A percentile compares a stretch with the other conserved stretches of the same genome.
These are phyloP conservation scores for Neofusicoccum sp. DNA, from an alignment of 2,329 filamentous ascomycete species.

Conservation along the genomic window DNA sequence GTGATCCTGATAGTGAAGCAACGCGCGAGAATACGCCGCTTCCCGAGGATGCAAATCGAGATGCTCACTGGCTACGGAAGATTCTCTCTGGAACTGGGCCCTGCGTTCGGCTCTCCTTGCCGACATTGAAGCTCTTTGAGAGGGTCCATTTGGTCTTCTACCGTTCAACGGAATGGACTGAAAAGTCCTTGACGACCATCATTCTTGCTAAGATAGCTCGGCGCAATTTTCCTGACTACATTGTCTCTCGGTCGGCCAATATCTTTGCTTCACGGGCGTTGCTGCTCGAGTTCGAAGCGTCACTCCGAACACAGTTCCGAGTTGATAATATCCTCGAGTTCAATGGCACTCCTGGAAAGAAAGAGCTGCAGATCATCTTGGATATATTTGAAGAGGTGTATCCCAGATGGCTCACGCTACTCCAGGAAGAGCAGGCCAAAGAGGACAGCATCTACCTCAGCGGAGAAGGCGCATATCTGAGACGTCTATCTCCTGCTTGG, in stretches of 20 bases:
- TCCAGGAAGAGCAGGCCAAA: constrained; percentile 73
- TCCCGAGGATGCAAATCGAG: constrained; percentile 56
- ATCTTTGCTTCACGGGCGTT: constrained; percentile 77
- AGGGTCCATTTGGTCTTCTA: constrained; percentile 96
- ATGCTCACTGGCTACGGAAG: constrained; percentile 72
- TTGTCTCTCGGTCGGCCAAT: constrained; percentile 84
- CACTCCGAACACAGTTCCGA: constrained; percentile 75
- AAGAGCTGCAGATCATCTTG: constrained; percentile 66
- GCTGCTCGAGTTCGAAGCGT: constrained; percentile 85
- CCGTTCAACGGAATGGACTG: constrained; percentile 92
- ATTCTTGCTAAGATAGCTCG: constrained; percentile 88
- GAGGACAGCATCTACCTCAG: constrained; percentile 75
- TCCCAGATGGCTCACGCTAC: constrained; percentile 72
- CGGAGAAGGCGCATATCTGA: constrained; percentile 83
- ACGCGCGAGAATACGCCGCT: constrained; percentile 35
- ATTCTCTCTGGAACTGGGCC: constrained; percentile 76
- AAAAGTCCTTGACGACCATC: constrained; percentile 92
- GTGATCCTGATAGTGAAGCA: constrained; percentile 16
- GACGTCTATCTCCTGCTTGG: constrained; percentile 86
- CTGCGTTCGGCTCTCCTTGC: constrained; percentile 75
- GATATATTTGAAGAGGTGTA: constrained; percentile 72
- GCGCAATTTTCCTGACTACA: constrained; percentile 83
- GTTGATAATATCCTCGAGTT: constrained; percentile 82
- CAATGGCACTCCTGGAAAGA: constrained; percentile 65
- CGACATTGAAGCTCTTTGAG: constrained; percentile 79